phyloP scores from a whole-genome alignment of 2,329 filamentous ascomycete genomes.

The Byssothecium circinans region DNA sequence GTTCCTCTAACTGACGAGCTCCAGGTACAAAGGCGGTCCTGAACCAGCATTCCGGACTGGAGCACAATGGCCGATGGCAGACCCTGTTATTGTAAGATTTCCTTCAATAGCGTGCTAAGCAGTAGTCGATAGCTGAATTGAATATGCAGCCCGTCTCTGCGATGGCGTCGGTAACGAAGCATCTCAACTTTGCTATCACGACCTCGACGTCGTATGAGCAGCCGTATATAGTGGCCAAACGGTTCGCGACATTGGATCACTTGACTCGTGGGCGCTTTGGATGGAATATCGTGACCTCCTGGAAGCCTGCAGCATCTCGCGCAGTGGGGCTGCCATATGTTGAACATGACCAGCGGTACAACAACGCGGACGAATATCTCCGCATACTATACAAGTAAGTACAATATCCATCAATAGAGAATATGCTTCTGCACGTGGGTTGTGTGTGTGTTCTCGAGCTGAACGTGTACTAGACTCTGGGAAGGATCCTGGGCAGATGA shows the following conservation, averaged over 20 bases:
- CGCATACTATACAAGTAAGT: conserved; percentile 64
- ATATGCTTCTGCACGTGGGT: too few relatives aligned
- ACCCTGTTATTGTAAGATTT: conserved; percentile 59
- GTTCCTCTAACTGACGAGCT: background rate
- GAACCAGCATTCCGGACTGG: conserved; percentile 61
- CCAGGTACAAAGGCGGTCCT: conserved; percentile 61
- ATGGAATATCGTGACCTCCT: conserved; percentile 62
- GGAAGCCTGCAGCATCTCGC: conserved; percentile 65
- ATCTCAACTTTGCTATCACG: conserved; percentile 65
- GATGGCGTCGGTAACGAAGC: conserved; percentile 67
- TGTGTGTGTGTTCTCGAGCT: too few relatives aligned
- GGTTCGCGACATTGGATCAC: conserved; percentile 67
- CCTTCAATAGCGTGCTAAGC: background rate
- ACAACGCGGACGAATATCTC: conserved; percentile 69
- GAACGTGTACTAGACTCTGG: too few relatives aligned
- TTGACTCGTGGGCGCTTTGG: conserved; percentile 58
- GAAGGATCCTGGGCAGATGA: conserved; percentile 67
- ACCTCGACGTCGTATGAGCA: conserved; percentile 68
- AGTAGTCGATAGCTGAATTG: background rate
- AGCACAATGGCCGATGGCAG: conserved; percentile 69
- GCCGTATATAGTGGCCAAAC: conserved; percentile 65
- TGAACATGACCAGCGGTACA: conserved; percentile 68
- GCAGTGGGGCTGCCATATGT: conserved; percentile 62
- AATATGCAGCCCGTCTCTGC: conserved; percentile 59
- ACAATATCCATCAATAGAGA: background rate